Evolutionary conservation across 2,329 filamentous ascomycete species (phyloP), one percentile per base, ranked within the genome.

Genomic region (Aureobasidium mangrovei): DNA sequence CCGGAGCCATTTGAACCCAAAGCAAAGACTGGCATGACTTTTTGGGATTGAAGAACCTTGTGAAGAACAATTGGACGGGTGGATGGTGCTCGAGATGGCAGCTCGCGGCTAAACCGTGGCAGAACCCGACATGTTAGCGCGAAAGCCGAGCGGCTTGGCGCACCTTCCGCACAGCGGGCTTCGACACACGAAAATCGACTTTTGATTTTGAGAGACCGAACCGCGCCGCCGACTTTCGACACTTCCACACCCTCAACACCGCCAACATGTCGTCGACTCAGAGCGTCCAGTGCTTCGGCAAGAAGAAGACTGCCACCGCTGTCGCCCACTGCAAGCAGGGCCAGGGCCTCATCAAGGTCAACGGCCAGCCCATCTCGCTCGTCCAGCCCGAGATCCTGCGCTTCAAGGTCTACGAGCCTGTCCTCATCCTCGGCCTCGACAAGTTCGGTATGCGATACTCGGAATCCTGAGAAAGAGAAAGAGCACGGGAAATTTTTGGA

Each of bases 391-490:
- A 95, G 80, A 85, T 95, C 77, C 83, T 98, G 71, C 87, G 93
- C 76, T 96, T 95, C 86, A 97, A 96, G 87, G 91, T 97, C 78
- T 98, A 98, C 85, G 93, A 98, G 80, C 93, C 93, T 68, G 79
- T 98, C 76, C 85, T 98, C 69, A 88, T 98, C 72, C 84, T 97
- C 72, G 93, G 93, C 67, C 83, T 94, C 70, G 93, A 98, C 80
- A 97, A 95, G 79, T 95, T 95, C 80, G 83, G 75, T 77, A 74
- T 62, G 74, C 67, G 26, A 52, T 42, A 18, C 18, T 9, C 35
- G 35, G 35, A 38, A 9, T n/a, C 9, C n/a, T 36, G 56, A 28
- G 39, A 7, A 42, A 35, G 43, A 28, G 36, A 27, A 40, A 35
- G 54, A 26, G 41, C 32, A 35, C 6, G 10, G 32, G 32, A 35